phyloP scores from a whole-genome alignment of 129 eudicot species.

The Erigeron canadensis region DNA sequence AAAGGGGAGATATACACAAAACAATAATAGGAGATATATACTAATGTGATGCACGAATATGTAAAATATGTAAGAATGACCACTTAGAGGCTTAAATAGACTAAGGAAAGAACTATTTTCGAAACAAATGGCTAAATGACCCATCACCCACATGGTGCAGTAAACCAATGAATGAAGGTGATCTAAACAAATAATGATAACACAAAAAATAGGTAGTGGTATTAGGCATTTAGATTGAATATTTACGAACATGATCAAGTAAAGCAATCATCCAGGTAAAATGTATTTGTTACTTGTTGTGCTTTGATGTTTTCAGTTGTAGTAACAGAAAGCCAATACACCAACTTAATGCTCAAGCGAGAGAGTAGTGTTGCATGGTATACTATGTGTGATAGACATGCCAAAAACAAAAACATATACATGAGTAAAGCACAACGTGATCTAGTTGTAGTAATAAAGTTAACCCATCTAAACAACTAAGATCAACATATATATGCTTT shows the following conservation, averaged over 20 bases:
- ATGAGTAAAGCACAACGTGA: no score
- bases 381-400: constrained; percentile 72
- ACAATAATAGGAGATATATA: no score
- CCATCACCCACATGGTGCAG: constrained; percentile 96
- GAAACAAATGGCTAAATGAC: constrained; percentile 94
- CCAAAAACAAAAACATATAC: constrained; percentile 1
- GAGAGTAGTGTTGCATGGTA: constrained; percentile 97
- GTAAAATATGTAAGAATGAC: constrained; percentile 41
- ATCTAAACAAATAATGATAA: background rate
- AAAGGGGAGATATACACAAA: no score
- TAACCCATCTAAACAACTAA: no score
- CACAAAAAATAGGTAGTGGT: background rate
- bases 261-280: constrained; percentile 9
- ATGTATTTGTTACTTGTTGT: constrained; percentile 49
- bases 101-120: constrained; percentile 73
- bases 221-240: background rate
- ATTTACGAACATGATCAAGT: constrained; percentile 18
- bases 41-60: no score
- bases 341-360: constrained; percentile 98
- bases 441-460: no score
- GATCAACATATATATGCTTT: no score
- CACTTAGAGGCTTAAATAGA: constrained; percentile 55
- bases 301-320: constrained; percentile 54
- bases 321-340: constrained; percentile 92
- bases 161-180: constrained; percentile 46